Evolutionary conservation across 176 grass and related monocot species (phyloP), one percentile per base, ranked within the genome.

Genomic region (Neostapfia colusana): DNA sequence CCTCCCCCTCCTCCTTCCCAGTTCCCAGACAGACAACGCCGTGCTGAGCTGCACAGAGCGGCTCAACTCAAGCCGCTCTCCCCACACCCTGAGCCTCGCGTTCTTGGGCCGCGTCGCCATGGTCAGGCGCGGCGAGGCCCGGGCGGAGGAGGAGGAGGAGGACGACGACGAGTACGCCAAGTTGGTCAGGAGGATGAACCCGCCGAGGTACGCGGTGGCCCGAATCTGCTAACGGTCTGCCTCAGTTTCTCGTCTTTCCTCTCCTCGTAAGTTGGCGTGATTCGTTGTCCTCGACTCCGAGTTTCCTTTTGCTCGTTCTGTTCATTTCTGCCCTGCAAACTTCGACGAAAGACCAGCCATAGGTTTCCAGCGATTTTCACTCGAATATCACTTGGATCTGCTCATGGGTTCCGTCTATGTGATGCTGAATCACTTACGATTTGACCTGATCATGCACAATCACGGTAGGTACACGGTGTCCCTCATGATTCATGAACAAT

Each of bases 131-230:
- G 8, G 9, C 4, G 67, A 45, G 36, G 28, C 15, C n/a, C n/a
- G n/a, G n/a, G n/a, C n/a, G n/a, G n/a, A n/a, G n/a, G n/a, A n/a
- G 38, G 56, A 43, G 36, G 73, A n/a, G 64, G 76, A 75, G 0
- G 85, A 87, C 3, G 83, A 76, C 18, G 77, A 90, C 39, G 89
- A 91, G 73, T 91, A 91, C 36, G 71, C 81, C 10, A 84, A 91
- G 73, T 13, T 91, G 40, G 73, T 91, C 44, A 77, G 81, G 53
- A 73, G 51, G 77, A 91, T 91, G 89, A 91, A 91, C 64, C 84
- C 80, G 6, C 84, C 89, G 18, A 87, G 89, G 84, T 87, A 17
- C 0, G 8, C 15, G 0, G 1, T 27, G 11, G n/a, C n/a, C n/a
- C n/a, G n/a, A n/a, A n/a, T n/a, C n/a, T n/a, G n/a, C n/a, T n/a